Percentiles rank a stretch among this genome's conserved stretches.
phyloP scores from a whole-genome alignment of 176 grass and related monocot genomes.

The Guadua angustifolia region DNA sequence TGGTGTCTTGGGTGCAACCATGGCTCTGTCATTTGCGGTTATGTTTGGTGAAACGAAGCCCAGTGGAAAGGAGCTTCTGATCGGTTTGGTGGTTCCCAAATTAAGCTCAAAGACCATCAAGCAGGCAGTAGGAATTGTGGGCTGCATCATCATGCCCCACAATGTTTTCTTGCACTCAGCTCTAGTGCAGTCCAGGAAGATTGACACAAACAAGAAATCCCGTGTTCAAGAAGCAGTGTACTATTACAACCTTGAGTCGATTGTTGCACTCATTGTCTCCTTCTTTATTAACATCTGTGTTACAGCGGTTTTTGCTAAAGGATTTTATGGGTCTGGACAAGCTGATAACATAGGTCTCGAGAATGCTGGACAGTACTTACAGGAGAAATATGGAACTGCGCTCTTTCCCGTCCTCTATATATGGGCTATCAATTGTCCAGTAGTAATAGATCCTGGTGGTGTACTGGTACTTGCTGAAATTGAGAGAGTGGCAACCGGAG shows the following conservation, averaged over 20 bases:
- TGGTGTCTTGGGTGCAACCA: constrained; percentile 73
- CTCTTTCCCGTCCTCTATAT: constrained; percentile 93
- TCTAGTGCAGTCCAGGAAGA: constrained; percentile 86
- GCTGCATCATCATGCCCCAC: constrained; percentile 94
- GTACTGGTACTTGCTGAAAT: too few species aligned
- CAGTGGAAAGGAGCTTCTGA: constrained; percentile 83
- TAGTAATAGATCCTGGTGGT: too few species aligned
- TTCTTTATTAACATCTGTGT: constrained; percentile 93
- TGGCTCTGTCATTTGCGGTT: constrained; percentile 81
- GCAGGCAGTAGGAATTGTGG: constrained; percentile 88
- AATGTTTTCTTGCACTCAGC: constrained; percentile 94
- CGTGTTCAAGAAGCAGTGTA: constrained; percentile 80
- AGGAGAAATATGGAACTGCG: constrained; percentile 80
- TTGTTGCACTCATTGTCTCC: constrained; percentile 74
- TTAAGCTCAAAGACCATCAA: constrained; percentile 75
- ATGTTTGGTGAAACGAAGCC: constrained; percentile 97
- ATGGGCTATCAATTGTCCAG: too few species aligned
- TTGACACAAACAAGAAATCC: constrained; percentile 76
- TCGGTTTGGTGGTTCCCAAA: constrained; percentile 82
- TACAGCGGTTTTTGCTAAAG: constrained; percentile 86
- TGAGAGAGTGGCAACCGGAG: too few species aligned
- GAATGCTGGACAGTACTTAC: constrained; percentile 89
- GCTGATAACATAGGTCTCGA: constrained; percentile 77
- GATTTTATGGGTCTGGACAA: constrained; percentile 79
- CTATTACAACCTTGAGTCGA: constrained; percentile 90